phyloP scores from a whole-genome alignment of 1,139 yeast genomes.

The Hyphopichia burtonii region DNA sequence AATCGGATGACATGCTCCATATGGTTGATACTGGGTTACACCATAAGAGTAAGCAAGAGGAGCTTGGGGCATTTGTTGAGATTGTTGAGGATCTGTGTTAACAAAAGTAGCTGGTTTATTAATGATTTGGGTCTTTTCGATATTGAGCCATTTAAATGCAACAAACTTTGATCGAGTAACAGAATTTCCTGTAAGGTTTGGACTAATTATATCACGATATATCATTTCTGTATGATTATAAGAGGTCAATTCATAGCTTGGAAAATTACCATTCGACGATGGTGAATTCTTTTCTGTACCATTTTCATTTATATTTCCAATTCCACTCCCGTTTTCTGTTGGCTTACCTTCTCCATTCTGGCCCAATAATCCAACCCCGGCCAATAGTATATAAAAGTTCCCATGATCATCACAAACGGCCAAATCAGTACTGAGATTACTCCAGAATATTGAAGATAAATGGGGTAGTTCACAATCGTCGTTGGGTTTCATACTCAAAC shows the following conservation, averaged over 20 bases:
- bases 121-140: constrained; percentile 60
- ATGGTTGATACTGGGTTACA: constrained; percentile 57
- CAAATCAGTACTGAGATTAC: constrained; percentile 53
- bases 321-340: no score
- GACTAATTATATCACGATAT: constrained; percentile 33
- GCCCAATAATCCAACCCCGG: constrained; percentile 43
- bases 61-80: constrained; percentile 2
- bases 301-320: constrained; percentile 7
- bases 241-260: constrained; percentile 46
- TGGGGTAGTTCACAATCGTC: constrained; percentile 32
- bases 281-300: constrained; percentile 4
- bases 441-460: constrained; percentile 41
- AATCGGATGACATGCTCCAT: constrained; percentile 69
- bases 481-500: constrained; percentile 35
- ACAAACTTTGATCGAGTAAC: constrained; percentile 28
- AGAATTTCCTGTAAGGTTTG: constrained; percentile 13
- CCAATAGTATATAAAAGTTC: constrained; percentile 46
- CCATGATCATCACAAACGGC: constrained; percentile 52
- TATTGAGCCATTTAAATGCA: constrained; percentile 67
- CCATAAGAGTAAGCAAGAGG: constrained; percentile 46
- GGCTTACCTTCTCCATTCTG: background rate
- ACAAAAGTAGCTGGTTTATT: constrained; percentile 50
- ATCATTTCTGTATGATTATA: constrained; percentile 49
- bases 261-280: constrained; percentile 12
- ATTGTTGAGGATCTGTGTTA: constrained; percentile 14